A percentile compares a stretch with the other conserved stretches of the same genome.
Evolutionary conservation across 2,329 filamentous ascomycete genomes (phyloP).

Genomic region (Tolypocladium endophyticum): DNA sequence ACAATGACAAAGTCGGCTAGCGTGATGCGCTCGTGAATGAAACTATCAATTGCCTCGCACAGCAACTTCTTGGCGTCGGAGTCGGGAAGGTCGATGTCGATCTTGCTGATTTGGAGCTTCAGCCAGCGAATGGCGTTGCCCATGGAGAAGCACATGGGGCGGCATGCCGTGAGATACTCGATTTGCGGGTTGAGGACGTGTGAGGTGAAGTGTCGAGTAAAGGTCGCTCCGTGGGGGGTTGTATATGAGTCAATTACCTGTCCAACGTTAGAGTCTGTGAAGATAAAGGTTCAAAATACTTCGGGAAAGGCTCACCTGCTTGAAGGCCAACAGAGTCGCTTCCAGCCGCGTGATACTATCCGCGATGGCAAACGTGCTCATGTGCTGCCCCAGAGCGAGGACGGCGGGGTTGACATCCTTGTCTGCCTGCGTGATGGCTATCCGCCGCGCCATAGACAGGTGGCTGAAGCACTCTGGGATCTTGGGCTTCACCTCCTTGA

Average conservation of each 20-base stretch:
- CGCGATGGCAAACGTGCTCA: slow-evolving; percentile 78
- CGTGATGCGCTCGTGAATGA: slow-evolving; percentile 82
- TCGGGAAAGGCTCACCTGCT: slow-evolving; percentile 45
- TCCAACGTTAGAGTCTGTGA: slow-evolving; percentile 1
- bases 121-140: slow-evolving; percentile 93
- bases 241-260: slow-evolving; percentile 89
- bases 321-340: slow-evolving; percentile 80
- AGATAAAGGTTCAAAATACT: background rate
- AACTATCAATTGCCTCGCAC: slow-evolving; percentile 72
- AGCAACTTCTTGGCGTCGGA: slow-evolving; percentile 70
- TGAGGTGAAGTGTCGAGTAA: slow-evolving; percentile 83
- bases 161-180: slow-evolving; percentile 83
- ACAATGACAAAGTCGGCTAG: slow-evolving; percentile 82
- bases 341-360: slow-evolving; percentile 84
- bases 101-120: slow-evolving; percentile 83
- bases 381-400: slow-evolving; percentile 76
- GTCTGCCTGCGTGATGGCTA: slow-evolving; percentile 48
- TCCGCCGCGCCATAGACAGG: slow-evolving; percentile 56
- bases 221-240: slow-evolving; percentile 72
- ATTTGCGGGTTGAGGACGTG: slow-evolving; percentile 92
- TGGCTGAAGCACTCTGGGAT: slow-evolving; percentile 71
- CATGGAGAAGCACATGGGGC: slow-evolving; percentile 94
- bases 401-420: slow-evolving; percentile 79
- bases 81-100: slow-evolving; percentile 79
- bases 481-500: slow-evolving; percentile 47